These are phyloP conservation scores for Rhizopogon rudus DNA, from an alignment of 768 basidiomycete genomes.

Conservation along the genomic window DNA sequence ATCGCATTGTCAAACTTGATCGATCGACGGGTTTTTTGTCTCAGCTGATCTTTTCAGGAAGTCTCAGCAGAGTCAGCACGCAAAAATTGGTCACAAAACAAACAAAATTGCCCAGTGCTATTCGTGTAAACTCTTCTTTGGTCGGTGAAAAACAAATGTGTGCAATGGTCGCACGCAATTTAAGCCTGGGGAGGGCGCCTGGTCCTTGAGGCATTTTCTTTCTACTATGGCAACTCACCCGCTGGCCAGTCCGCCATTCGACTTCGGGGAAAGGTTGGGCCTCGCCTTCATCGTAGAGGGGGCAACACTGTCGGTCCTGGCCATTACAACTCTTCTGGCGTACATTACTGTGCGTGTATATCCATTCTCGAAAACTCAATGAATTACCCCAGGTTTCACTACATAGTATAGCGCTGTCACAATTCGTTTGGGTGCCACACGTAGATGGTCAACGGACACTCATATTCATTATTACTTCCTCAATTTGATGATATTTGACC, in stretches of 20 bases:
- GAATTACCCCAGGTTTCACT: background rate
- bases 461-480: constrained; percentile 31
- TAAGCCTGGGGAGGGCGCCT: too few species aligned
- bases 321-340: constrained; percentile 21
- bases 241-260: constrained; percentile 1
- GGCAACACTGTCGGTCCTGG: constrained; percentile 24
- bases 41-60: too few species aligned
- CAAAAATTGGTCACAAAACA: too few species aligned
- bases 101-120: background rate
- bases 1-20: too few species aligned
- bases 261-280: constrained; percentile 23
- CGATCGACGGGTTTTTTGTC: too few species aligned
- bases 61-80: too few species aligned
- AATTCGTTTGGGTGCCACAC: constrained; percentile 17
- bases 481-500: constrained; percentile 25
- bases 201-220: background rate
- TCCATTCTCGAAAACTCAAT: too few species aligned
- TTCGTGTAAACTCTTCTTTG: background rate
- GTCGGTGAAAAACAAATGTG: background rate
- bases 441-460: constrained; percentile 26
- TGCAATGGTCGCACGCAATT: background rate
- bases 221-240: background rate
- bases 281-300: constrained; percentile 26
- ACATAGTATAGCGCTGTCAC: constrained; percentile 22
- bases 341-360: constrained; percentile 24